Evolutionary conservation across 2,329 filamentous ascomycete genomes (phyloP).

Genomic region (Xenosphaeropsis pyriputrescens): DNA sequence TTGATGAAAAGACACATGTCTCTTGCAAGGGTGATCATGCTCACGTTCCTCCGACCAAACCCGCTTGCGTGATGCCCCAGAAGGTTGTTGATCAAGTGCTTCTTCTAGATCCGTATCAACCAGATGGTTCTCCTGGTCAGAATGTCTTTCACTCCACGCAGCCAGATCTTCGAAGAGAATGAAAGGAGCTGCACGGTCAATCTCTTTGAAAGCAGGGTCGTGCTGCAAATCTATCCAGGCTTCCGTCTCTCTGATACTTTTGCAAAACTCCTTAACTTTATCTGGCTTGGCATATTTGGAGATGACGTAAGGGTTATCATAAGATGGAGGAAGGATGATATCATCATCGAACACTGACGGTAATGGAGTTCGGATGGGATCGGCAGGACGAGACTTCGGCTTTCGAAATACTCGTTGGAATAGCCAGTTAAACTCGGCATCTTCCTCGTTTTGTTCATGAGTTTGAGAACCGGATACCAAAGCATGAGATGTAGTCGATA

Average conservation of each 20-base stretch:
- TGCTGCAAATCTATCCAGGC: slow-evolving; percentile 25
- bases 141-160: slow-evolving; percentile 6
- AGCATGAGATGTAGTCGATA: slow-evolving; percentile 4
- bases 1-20: background rate
- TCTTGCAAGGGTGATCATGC: slow-evolving; percentile 2
- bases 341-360: slow-evolving; percentile 26
- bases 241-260: slow-evolving; percentile 23
- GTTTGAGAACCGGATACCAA: background rate
- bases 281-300: slow-evolving; percentile 28
- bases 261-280: slow-evolving; percentile 26
- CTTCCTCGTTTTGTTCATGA: slow-evolving; percentile 10
- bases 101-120: background rate
- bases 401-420: slow-evolving; percentile 24
- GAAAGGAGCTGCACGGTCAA: slow-evolving; percentile 6
- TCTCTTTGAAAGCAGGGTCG: slow-evolving; percentile 27
- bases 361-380: slow-evolving; percentile 31
- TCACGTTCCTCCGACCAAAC: slow-evolving; percentile 6
- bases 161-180: slow-evolving; percentile 13
- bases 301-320: slow-evolving; percentile 26
- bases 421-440: slow-evolving; percentile 23
- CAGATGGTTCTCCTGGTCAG: slow-evolving; percentile 5
- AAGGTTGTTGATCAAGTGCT: background rate
- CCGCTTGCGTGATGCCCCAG: slow-evolving; percentile 10
- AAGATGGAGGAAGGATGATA: slow-evolving; percentile 28
- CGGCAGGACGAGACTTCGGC: slow-evolving; percentile 21